Evolutionary conservation across 129 eudicot genomes (phyloP), one percentile per base, ranked within the genome.

Genomic region (Cynara cardunculus): DNA sequence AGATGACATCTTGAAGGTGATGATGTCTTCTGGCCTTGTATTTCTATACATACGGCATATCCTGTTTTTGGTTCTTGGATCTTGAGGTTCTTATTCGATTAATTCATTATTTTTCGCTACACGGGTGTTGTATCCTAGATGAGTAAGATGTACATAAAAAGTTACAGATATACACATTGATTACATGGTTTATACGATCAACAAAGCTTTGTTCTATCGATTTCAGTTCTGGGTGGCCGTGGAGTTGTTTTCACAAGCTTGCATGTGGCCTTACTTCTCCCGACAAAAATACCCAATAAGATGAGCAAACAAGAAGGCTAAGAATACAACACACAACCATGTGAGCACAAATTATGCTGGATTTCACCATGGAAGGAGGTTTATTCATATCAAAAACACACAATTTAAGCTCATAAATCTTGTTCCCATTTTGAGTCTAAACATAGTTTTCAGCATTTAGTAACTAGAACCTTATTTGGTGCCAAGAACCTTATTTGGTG

Each of bases 81-180:
- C 26, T 7, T n/a, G 59, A 53, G 35, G 31, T 28, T 83, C 65
- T 77, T 61, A 12, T 27, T 27, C 27, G 69, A 77, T 71, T 77
- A 53, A 64, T 83, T 83, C 74, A 62, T 77, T 76, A 65, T 83
- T 71, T 71, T 39, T 37, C 35, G 31, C 19, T 5, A 77, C 78
- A 77, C 69, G 32, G 25, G 41, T 46, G 76, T 31, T 25, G 69
- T 44, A 21, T n/a, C n/a, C n/a, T 71, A 80, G 25, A 19, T 24
- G 4, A 18, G 59, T 22, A 13, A 75, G 16, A 75, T 82, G 86
- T 83, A 83, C 82, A 83, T 83, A 83, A 71, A 59, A 62, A 44
- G 71, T 69, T 81, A 74, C 44, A 46, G 12, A 81, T 66, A 46
- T n/a, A 81, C 39, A 81, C 73, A 64, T 39, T 66, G 65, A 3